phyloP scores from a whole-genome alignment of 2,329 filamentous ascomycete genomes.

The Aotearoamyces nothofagi region DNA sequence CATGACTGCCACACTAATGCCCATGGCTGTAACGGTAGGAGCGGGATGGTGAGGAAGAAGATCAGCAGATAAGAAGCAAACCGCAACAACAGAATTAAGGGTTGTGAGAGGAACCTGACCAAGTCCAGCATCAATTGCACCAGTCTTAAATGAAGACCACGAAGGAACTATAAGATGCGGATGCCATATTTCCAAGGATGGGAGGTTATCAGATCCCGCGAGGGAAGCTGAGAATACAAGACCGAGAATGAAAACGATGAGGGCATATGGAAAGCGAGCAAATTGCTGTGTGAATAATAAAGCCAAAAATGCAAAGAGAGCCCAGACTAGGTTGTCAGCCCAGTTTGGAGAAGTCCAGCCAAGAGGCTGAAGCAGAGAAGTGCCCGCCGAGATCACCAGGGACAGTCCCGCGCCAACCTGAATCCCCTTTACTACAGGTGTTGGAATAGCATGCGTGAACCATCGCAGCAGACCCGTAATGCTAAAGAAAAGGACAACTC shows the following conservation, averaged over 20 bases:
- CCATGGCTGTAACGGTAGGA: constrained; percentile 62
- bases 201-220: constrained; percentile 25
- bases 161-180: constrained; percentile 34
- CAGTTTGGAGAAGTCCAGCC: constrained; percentile 50
- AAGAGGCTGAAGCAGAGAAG: constrained; percentile 49
- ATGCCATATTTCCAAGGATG: constrained; percentile 42
- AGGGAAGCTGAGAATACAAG: constrained; percentile 44
- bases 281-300: constrained; percentile 53
- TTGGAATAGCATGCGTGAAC: constrained; percentile 48
- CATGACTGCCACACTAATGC: constrained; percentile 68
- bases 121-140: constrained; percentile 39
- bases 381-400: constrained; percentile 63
- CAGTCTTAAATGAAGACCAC: constrained; percentile 28
- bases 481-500: constrained; percentile 61
- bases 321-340: constrained; percentile 69
- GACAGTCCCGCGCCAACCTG: constrained; percentile 84
- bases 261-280: constrained; percentile 60
- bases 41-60: constrained; percentile 54
- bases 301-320: constrained; percentile 54
- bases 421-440: constrained; percentile 71
- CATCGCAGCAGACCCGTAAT: constrained; percentile 63
- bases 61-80: constrained; percentile 63
- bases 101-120: constrained; percentile 85
- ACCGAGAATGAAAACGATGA: constrained; percentile 55
- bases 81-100: constrained; percentile 84